phyloP scores from a whole-genome alignment of 495 filamentous ascomycete species.

The Penicillium atrosanguineum region DNA sequence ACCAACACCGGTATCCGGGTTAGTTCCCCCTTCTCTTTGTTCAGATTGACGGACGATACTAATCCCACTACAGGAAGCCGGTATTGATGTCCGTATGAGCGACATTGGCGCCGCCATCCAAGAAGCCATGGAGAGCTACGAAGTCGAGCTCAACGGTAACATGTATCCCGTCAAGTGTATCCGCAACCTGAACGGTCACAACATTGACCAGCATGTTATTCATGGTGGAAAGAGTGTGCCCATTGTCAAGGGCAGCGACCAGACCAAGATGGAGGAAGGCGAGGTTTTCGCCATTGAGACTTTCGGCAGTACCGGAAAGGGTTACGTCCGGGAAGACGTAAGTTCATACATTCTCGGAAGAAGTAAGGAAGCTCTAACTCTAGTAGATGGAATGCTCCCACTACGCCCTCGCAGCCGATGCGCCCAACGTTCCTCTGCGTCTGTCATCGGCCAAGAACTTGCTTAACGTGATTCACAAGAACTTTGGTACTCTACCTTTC shows the following conservation, averaged over 20 bases:
- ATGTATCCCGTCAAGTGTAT: conserved; percentile 82
- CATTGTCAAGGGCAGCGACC: conserved; percentile 76
- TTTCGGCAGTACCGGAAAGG: conserved; percentile 90
- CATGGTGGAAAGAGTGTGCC: conserved; percentile 89
- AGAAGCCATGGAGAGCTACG: conserved; percentile 67
- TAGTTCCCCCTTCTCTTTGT: neutral
- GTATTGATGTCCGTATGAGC: conserved; percentile 59
- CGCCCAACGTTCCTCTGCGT: conserved; percentile 63
- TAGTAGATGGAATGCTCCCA: conserved; percentile 67
- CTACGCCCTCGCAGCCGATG: conserved; percentile 66
- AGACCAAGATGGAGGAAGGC: conserved; percentile 92
- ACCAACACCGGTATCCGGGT: conserved; percentile 61
- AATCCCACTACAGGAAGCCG: conserved; percentile 48
- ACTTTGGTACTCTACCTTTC: conserved; percentile 86
- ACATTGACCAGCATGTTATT: conserved; percentile 80
- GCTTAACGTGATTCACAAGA: conserved; percentile 84
- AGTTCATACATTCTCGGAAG: conserved; percentile 10
- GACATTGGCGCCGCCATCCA: conserved; percentile 64
- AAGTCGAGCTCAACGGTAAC: conserved; percentile 63
- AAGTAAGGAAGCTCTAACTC: conserved; percentile 15
- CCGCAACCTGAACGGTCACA: conserved; percentile 86
- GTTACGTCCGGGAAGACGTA: conserved; percentile 77
- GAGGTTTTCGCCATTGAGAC: conserved; percentile 93
- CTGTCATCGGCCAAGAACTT: conserved; percentile 77
- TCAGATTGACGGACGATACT: conserved; percentile 9